These are phyloP conservation scores for Samsoniella hepiali DNA, from an alignment of 2,329 filamentous ascomycete species.

Conservation along the genomic window DNA sequence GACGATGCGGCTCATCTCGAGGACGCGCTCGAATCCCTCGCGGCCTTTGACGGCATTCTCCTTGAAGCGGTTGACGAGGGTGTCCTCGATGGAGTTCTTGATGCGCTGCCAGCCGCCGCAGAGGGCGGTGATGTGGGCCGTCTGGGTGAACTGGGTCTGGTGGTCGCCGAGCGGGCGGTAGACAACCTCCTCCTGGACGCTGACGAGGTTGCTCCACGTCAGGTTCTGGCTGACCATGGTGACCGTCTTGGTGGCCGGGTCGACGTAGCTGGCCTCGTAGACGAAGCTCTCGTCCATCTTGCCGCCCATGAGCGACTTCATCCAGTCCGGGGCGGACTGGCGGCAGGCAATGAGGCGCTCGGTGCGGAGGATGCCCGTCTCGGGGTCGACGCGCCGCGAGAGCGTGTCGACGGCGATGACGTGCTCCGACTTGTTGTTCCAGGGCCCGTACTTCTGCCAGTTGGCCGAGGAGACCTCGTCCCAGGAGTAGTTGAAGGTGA, in stretches of 20 bases:
- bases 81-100: constrained; percentile 93
- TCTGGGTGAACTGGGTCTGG: constrained; percentile 80
- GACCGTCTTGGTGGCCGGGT: constrained; percentile 76
- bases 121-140: constrained; percentile 87
- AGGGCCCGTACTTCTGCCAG: constrained; percentile 98
- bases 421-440: constrained; percentile 98
- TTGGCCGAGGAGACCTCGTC: constrained; percentile 96
- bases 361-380: constrained; percentile 58
- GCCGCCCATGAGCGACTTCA: constrained; percentile 71
- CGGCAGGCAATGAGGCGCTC: constrained; percentile 62
- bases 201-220: constrained; percentile 86
- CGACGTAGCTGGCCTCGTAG: constrained; percentile 94
- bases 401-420: constrained; percentile 94
- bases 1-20: constrained; percentile 87
- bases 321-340: constrained; percentile 70
- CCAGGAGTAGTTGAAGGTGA: constrained; percentile 97
- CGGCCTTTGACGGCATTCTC: constrained; percentile 89
- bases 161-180: constrained; percentile 63
- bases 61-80: constrained; percentile 80
- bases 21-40: constrained; percentile 91
- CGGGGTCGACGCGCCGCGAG: constrained; percentile 59
- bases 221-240: constrained; percentile 97
- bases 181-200: constrained; percentile 86
- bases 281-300: constrained; percentile 79
- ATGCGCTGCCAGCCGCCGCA: constrained; percentile 97